phyloP scores from a whole-genome alignment of 1,284 basidiomycete species.

The Trametes polyzona region DNA sequence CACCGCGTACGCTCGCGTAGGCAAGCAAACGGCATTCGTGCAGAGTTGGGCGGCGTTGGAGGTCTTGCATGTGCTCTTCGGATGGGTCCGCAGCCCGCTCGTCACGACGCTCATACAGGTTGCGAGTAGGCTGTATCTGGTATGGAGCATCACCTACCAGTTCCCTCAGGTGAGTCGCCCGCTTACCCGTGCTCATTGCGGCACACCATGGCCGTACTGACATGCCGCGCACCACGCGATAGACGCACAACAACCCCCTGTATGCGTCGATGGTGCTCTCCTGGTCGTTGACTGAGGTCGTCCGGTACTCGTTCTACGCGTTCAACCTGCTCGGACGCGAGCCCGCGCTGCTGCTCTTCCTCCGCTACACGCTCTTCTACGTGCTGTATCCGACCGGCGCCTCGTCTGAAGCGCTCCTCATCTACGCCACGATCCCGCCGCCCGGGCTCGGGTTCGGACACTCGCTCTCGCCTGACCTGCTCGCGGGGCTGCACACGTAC shows the following conservation, averaged over 20 bases:
- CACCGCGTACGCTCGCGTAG: slow-evolving; percentile 62
- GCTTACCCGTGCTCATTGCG: background rate
- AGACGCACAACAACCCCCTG: slow-evolving; percentile 78
- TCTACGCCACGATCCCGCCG: slow-evolving; percentile 71
- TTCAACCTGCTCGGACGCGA: slow-evolving; percentile 62
- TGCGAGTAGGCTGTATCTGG: slow-evolving; percentile 81
- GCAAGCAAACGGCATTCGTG: slow-evolving; percentile 68
- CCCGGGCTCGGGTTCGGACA: slow-evolving; percentile 32
- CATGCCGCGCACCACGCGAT: background rate
- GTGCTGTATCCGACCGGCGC: slow-evolving; percentile 93
- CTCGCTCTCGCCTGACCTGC: slow-evolving; percentile 38
- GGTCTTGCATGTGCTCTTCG: slow-evolving; percentile 79
- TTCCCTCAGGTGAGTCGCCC: slow-evolving; percentile 53
- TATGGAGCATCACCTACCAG: slow-evolving; percentile 82
- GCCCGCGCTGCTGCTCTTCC: slow-evolving; percentile 55
- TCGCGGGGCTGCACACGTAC: slow-evolving; percentile 52
- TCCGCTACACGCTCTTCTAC: slow-evolving; percentile 93
- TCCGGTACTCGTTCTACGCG: slow-evolving; percentile 93
- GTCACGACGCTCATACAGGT: slow-evolving; percentile 88
- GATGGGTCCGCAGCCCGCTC: slow-evolving; percentile 87
- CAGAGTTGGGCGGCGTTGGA: slow-evolving; percentile 86
- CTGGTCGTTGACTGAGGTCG: slow-evolving; percentile 91
- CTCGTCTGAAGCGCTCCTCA: slow-evolving; percentile 86
- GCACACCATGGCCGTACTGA: background rate
- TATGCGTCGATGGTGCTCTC: slow-evolving; percentile 94